These are phyloP conservation scores for Papiliotrema nemorosa DNA, from an alignment of 1,284 basidiomycete species.

Conservation along the genomic window DNA sequence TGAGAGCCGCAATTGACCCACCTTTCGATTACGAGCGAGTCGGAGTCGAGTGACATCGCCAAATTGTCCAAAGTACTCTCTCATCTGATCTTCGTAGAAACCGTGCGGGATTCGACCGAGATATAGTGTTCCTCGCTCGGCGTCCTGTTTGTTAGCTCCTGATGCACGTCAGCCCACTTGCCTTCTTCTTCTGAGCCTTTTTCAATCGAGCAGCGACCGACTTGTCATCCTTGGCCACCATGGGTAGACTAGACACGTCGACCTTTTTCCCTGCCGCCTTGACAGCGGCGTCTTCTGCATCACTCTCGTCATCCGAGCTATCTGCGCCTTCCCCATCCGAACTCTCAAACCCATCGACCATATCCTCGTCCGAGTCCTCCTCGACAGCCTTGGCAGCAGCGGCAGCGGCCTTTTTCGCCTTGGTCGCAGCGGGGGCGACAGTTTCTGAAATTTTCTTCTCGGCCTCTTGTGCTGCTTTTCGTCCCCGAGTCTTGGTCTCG, in stretches of 20 bases:
- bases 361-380: slow-evolving; percentile 35
- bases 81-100: slow-evolving; percentile 94
- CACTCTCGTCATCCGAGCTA: slow-evolving; percentile 73
- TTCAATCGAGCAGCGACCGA: slow-evolving; percentile 74
- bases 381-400: slow-evolving; percentile 20
- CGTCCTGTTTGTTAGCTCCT: slow-evolving; percentile 19
- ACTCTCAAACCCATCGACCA: slow-evolving; percentile 62
- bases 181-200: slow-evolving; percentile 73
- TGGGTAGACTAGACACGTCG: slow-evolving; percentile 69
- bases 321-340: slow-evolving; percentile 60
- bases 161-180: slow-evolving; percentile 47
- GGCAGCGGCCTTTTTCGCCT: slow-evolving; percentile 22
- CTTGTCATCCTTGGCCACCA: slow-evolving; percentile 77
- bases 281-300: slow-evolving; percentile 55
- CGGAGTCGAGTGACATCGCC: slow-evolving; percentile 85
- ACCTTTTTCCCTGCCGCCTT: slow-evolving; percentile 48
- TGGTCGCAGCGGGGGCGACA: slow-evolving; percentile 17
- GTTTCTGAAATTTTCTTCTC: slow-evolving; percentile 29
- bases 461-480: slow-evolving; percentile 18
- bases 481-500: slow-evolving; percentile 16
- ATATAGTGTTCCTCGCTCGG: slow-evolving; percentile 78
- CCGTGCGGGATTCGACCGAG: slow-evolving; percentile 91
- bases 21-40: slow-evolving; percentile 90
- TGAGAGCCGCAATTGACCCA: slow-evolving; percentile 38
- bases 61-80: slow-evolving; percentile 91